A percentile compares a stretch with the other conserved stretches of the same genome.
These are phyloP conservation scores for Oryza meyeriana DNA, from an alignment of 176 grass and related monocot species.

Conservation along the genomic window DNA sequence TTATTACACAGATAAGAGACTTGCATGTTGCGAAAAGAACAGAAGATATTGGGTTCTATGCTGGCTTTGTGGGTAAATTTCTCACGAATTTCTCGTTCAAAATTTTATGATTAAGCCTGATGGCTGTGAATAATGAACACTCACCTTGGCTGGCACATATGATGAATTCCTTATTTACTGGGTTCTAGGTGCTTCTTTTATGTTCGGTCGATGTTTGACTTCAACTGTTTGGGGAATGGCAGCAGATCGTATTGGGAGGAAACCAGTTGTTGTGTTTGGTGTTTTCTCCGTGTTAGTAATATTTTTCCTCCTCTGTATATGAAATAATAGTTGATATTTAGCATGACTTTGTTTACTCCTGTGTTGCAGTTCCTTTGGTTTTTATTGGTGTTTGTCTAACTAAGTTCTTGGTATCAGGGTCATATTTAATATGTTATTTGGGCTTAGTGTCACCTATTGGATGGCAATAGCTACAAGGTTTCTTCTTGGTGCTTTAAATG, in stretches of 20 bases:
- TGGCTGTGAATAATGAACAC: background rate
- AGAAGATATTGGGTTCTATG: constrained; percentile 99
- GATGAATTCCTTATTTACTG: constrained; percentile 1
- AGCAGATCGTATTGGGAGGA: constrained; percentile 82
- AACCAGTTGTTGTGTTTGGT: constrained; percentile 77
- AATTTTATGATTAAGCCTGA: background rate
- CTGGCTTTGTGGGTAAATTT: constrained; percentile 84
- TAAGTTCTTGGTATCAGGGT: constrained; percentile 53
- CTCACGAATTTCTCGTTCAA: background rate
- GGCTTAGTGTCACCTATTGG: constrained; percentile 81
- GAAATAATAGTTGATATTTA: background rate
- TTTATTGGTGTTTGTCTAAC: background rate
- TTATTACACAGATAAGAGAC: constrained; percentile 71
- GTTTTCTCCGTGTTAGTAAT: constrained; percentile 84
- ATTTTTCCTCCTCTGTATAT: constrained; percentile 7
- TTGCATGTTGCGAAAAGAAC: constrained; percentile 76
- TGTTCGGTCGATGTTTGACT: constrained; percentile 91
- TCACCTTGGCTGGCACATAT: background rate
- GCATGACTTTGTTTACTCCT: background rate
- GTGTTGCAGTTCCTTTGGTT: background rate
- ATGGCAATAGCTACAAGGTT: constrained; percentile 91
- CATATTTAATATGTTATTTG: constrained; percentile 88
- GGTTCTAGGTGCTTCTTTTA: constrained; percentile 87
- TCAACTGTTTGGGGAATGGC: constrained; percentile 79
- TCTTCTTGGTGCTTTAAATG: constrained; percentile 80